Base-by-base conservation (phyloP, 1,284 basidiomycete genomes). In the Macrocystidia cucumis region DNA sequence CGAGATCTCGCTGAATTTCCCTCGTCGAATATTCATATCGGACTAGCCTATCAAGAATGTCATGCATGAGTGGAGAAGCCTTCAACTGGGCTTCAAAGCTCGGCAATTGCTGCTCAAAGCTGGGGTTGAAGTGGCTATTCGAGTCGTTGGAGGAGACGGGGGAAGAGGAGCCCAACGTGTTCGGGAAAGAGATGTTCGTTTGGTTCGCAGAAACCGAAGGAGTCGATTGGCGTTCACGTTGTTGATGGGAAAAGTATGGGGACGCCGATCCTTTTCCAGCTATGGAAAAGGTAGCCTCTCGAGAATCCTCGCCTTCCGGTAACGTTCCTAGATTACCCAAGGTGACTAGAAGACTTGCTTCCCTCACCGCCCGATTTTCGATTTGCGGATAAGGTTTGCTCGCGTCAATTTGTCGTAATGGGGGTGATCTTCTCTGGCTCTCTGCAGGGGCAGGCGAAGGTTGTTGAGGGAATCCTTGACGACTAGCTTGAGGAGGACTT, bases 131-230 rank as follows among this genome's bases (percentile, higher is more conserved):
- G 26, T 78, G 74, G 47, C 78, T 80, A 29, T 69, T 74, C 9
- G 85, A 86, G 52, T 78, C 79, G 44, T 82, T 52, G 5, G 85
- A 88, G 8, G 84, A 87, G 13, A 77, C 79, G 5, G 85, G 84
- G 0, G 84, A 88, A 4, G 77, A 67, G 9, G 83, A 80, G 5
- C 67, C 63, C 35, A 61, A 61, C 32, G 55, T 65, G 38, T 57
- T 48, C 44, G 70, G 68, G 51, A 62, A 55, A 20, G 62, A 55
- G 23, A 51, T 46, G 9, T 47, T 51, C 39, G 44, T 50, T 29
- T 55, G 45, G 33, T 48, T 50, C 34, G 62, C 50, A 18, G 60
- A 39, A 20, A 66, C 59, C 13, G 70, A 63, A 26, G 65, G 62
- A 0, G 68, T 62, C 13, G 57, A 51, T 16, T 50, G 40, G n/a